Evolutionary conservation across 2,329 filamentous ascomycete genomes (phyloP).

Genomic region (Colletotrichum lupini): DNA sequence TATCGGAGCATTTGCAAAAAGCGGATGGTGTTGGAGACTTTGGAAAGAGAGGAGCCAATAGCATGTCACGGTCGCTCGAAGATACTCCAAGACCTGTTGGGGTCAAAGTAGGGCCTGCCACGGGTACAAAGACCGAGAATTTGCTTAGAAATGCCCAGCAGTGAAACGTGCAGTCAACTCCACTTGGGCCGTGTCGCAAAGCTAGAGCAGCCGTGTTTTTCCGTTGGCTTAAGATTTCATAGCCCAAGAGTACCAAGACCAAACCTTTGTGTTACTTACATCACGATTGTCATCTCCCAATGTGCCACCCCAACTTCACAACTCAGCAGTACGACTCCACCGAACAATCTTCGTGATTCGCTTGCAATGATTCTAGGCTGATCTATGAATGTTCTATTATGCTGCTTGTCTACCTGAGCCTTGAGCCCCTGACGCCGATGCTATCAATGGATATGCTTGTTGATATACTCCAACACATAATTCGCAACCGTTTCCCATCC

Average conservation of each 20-base stretch:
- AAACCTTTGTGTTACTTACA: no score
- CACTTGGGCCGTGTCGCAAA: background rate
- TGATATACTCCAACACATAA: slow-evolving; percentile 20
- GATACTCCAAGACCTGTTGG: slow-evolving; percentile 21
- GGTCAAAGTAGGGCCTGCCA: background rate
- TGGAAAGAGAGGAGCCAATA: slow-evolving; percentile 5
- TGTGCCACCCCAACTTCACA: no score
- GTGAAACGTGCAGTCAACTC: background rate
- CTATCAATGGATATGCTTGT: background rate
- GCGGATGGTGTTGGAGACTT: slow-evolving; percentile 18
- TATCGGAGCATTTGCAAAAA: slow-evolving; percentile 11
- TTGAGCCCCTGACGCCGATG: background rate
- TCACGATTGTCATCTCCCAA: fast-evolving
- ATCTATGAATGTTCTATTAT: background rate
- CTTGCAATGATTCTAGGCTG: background rate
- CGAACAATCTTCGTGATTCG: background rate
- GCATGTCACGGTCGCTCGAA: background rate
- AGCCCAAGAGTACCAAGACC: no score
- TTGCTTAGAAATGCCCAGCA: slow-evolving; percentile 30
- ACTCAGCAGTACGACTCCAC: no score
- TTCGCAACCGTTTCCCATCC: slow-evolving; percentile 36
- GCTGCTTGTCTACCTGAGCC: background rate
- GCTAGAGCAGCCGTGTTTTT: no score
- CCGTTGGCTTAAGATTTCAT: no score
- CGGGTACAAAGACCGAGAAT: background rate